These are phyloP conservation scores for Plantago rigida DNA, from an alignment of 305 asterid species.

Conservation along the genomic window DNA sequence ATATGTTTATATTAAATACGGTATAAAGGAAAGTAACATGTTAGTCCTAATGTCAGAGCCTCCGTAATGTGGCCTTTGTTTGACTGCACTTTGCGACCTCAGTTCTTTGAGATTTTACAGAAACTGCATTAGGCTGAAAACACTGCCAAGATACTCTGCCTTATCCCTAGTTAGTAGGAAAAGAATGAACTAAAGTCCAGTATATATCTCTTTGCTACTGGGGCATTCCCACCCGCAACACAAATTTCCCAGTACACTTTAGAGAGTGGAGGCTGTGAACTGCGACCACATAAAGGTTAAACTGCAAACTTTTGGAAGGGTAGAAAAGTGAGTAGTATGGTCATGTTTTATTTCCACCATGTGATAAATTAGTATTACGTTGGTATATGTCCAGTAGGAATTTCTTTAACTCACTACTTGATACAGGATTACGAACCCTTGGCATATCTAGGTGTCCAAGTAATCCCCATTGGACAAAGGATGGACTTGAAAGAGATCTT, in stretches of 20 bases:
- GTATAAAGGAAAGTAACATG: neutral
- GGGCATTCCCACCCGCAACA: neutral
- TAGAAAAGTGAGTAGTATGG: neutral
- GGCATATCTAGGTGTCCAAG: conserved; percentile 53
- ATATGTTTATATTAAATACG: neutral
- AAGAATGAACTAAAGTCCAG: neutral
- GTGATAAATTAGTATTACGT: neutral
- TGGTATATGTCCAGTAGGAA: conserved; percentile 9
- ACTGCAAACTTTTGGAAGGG: neutral
- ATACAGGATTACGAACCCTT: conserved; percentile 42
- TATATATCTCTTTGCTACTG: neutral
- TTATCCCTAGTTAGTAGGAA: neutral
- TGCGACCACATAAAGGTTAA: neutral
- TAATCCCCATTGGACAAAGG: conserved; percentile 64
- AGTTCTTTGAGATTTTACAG: too few species aligned
- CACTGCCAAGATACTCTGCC: neutral
- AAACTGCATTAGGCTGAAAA: too few species aligned
- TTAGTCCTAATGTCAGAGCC: neutral
- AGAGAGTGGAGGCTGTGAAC: neutral
- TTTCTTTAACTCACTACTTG: conserved; percentile 25
- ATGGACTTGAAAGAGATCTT: conserved; percentile 82
- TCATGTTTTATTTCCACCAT: neutral
- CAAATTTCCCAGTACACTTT: neutral
- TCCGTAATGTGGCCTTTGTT: neutral
- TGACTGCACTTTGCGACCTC: neutral